Conservation (phyloP, 495 filamentous ascomycete species). For the Aspergillus indologenus region DNA sequence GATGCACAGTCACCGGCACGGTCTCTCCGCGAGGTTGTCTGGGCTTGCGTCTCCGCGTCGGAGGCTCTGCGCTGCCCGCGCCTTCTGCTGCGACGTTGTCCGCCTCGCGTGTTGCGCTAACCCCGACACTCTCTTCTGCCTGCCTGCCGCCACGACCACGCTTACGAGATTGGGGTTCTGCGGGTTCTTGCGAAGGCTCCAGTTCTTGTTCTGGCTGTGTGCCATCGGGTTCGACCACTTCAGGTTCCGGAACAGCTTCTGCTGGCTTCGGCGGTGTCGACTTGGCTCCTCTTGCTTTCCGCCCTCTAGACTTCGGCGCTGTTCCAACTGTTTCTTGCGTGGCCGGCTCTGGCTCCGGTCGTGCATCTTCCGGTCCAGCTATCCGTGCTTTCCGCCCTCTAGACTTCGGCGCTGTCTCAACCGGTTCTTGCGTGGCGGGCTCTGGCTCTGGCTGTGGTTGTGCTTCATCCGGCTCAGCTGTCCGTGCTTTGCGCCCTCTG, state of each 20-base stretch:
- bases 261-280: too few relatives aligned
- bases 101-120: constrained; percentile 9
- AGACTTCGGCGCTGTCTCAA: too few relatives aligned
- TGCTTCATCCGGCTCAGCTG: too few relatives aligned
- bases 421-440: not conserved
- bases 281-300: too few relatives aligned
- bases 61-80: constrained; percentile 20
- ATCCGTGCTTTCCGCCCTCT: too few relatives aligned
- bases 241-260: too few relatives aligned
- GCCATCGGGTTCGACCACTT: not conserved
- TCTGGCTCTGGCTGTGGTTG: constrained; percentile 5
- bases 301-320: too few relatives aligned
- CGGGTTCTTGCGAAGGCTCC: constrained; percentile 7
- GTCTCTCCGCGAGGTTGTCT: constrained; percentile 41
- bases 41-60: constrained; percentile 20
- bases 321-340: too few relatives aligned
- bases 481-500: not conserved
- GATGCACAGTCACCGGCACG: constrained; percentile 45
- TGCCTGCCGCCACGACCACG: constrained; percentile 19
- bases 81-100: constrained; percentile 18
- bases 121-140: constrained; percentile 17
- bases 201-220: constrained; percentile 8
- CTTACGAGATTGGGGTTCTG: constrained; percentile 11
- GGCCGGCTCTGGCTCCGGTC: not conserved
- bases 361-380: not conserved